Base-by-base conservation (phyloP, 2,329 filamentous ascomycete species). In the Aspergillus pseudoterreus region DNA sequence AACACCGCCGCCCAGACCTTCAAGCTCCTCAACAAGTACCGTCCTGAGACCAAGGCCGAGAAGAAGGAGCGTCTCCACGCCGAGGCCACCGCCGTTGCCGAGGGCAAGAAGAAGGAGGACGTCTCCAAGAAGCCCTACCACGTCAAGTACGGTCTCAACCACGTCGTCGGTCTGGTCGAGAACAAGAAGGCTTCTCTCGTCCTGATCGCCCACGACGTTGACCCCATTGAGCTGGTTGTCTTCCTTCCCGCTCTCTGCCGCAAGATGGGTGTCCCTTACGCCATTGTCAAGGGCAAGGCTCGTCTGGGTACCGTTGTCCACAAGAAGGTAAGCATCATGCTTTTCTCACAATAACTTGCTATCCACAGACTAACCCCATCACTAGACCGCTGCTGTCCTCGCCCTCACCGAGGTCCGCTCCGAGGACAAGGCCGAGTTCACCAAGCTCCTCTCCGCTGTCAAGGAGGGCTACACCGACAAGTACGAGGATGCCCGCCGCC, bases 101-200 rank as follows among this genome's bases (percentile, higher is more conserved):
- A 97, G 79, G 94, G 95, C 78, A 96, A 97, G 89, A 99, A 97
- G 89, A 97, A 97, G 89, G 95, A 99, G 85, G 92, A 96, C 71
- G 92, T 95, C 75, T 90, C 85, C 88, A 97, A 97, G 90, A 99
- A 99, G 89, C 94, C 94, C 71, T 99, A 96, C 81, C 81, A 88
- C 64, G 92, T 94, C 84, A 99, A 99, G 87, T 99, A 96, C 80
- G 94, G 94, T 82, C 87, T 99, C 71, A 99, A 99, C 88, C 94
- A 99, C 84, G 94, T 99, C 63, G 91, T 96, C 64, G 91, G 90
- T 64, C 84, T 96, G 67, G 89, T 96, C 69, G 91, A 96, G 87
- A 96, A 96, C 85, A 99, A 99, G 90, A 99, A 99, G 88, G 92
- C 94, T 63, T 86, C 90, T 59, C 85, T 99, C 63, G 95, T 99